Conservation (phyloP, 768 basidiomycete genomes). For the Symmetrospora coprosmae region DNA sequence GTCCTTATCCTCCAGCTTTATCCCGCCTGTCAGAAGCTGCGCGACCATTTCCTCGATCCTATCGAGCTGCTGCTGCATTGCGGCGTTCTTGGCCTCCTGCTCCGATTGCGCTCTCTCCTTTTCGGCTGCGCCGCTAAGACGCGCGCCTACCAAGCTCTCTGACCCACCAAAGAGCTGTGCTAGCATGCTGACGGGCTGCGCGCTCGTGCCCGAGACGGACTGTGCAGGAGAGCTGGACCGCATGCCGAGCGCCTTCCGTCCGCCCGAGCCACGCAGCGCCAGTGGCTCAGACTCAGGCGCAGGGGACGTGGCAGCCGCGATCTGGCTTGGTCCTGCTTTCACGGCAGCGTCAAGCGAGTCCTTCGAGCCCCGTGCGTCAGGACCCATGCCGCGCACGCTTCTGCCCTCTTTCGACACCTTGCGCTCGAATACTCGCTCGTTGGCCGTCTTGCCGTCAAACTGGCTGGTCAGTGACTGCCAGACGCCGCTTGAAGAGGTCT, state of each 20-base stretch:
- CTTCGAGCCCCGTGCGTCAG: neutral
- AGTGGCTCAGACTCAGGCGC: too few relatives aligned
- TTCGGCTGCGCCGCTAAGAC: neutral
- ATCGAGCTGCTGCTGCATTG: conserved; percentile 3
- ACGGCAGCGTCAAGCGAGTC: neutral
- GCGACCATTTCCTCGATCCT: conserved; percentile 14
- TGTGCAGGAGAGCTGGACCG: neutral
- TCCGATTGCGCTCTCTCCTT: neutral
- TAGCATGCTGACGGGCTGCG: neutral
- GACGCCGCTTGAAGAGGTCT: neutral
- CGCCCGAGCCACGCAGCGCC: neutral
- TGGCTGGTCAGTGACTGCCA: neutral
- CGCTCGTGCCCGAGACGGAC: neutral
- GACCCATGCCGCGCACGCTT: neutral
- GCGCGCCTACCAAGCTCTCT: too few relatives aligned
- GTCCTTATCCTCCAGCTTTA: neutral
- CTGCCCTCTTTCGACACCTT: conserved; percentile 5
- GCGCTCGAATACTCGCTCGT: conserved; percentile 9
- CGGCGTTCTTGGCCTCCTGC: neutral
- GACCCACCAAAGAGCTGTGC: conserved; percentile 10
- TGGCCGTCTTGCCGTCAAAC: neutral
- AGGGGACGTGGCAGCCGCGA: neutral
- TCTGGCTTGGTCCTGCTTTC: neutral
- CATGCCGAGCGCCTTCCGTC: neutral
- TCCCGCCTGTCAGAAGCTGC: neutral